Evolutionary conservation across 108 stramenopile species (phyloP).

Genomic region (Nitzschia palea): DNA sequence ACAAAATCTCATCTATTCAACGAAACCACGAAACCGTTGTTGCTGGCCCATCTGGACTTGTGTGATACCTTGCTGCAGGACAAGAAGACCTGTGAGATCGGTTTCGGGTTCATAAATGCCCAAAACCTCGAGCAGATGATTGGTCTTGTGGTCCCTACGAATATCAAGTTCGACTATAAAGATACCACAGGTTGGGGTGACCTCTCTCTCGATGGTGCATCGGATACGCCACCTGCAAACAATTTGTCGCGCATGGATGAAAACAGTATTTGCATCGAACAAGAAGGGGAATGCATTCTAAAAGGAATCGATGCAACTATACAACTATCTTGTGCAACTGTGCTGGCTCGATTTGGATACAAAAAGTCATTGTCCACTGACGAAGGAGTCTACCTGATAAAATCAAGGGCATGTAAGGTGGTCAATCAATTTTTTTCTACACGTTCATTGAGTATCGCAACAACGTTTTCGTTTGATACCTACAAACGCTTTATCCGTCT

Average conservation of each 20-base stretch:
- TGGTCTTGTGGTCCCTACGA: constrained; percentile 15
- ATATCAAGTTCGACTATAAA: constrained; percentile 12
- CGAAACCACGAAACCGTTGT: constrained; percentile 11
- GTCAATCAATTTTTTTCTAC: constrained; percentile 21
- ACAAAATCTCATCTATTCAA: constrained; percentile 4
- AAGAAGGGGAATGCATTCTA: constrained; percentile 7
- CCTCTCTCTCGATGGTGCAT: constrained; percentile 1
- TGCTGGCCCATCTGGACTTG: constrained; percentile 17
- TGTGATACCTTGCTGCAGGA: constrained; percentile 9
- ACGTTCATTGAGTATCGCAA: neutral
- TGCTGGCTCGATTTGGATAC: constrained; percentile 27
- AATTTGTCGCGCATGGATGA: constrained; percentile 31
- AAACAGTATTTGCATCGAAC: constrained; percentile 33
- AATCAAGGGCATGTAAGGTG: constrained; percentile 17
- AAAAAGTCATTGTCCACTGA: neutral
- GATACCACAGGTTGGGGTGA: neutral
- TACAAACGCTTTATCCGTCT: constrained; percentile 22
- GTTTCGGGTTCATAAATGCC: constrained; percentile 5
- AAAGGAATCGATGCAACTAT: constrained; percentile 19
- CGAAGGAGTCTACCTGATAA: constrained; percentile 18
- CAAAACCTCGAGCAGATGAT: constrained; percentile 24
- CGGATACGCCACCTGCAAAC: constrained; percentile 35
- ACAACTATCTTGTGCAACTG: constrained; percentile 25
- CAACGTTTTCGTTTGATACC: constrained; percentile 12
- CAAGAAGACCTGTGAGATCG: neutral